phyloP scores from a whole-genome alignment of 2,329 filamentous ascomycete species.

The Alternaria novae-zelandiae region DNA sequence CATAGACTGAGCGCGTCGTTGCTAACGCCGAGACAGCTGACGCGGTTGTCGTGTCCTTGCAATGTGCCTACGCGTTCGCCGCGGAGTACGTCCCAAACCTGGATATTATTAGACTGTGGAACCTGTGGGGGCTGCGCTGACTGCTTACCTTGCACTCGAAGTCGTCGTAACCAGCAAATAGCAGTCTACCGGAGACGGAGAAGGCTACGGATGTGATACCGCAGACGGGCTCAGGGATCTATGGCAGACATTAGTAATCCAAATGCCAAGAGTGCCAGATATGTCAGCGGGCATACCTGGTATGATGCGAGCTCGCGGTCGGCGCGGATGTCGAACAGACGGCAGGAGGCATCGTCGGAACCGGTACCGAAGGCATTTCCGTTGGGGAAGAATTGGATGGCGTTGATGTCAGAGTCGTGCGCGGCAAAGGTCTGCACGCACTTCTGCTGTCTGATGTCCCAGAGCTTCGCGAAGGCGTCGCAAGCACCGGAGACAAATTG shows the following conservation, averaged over 20 bases:
- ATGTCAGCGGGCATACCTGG: conserved; percentile 40
- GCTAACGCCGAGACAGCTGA: conserved; percentile 97
- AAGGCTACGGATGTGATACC: conserved; percentile 98
- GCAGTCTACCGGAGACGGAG: conserved; percentile 90
- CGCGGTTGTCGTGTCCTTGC: conserved; percentile 96
- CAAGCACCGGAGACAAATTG: conserved; percentile 99
- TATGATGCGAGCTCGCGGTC: conserved; percentile 79
- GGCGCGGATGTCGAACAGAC: conserved; percentile 95
- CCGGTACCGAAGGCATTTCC: conserved; percentile 98
- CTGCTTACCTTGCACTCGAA: conserved; percentile 96
- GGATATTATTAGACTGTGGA: conserved; percentile 48
- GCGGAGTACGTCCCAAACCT: conserved; percentile 98
- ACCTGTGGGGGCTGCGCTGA: not conserved
- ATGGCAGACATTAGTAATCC: conserved; percentile 32
- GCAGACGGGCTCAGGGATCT: conserved; percentile 97
- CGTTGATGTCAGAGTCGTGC: conserved; percentile 98
- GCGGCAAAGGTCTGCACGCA: conserved; percentile 98
- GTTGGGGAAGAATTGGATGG: conserved; percentile 99
- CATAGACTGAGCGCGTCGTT: conserved; percentile 99
- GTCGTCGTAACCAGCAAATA: conserved; percentile 98
- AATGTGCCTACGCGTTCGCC: conserved; percentile 97
- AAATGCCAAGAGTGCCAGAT: conserved; percentile 1
- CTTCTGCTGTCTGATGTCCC: conserved; percentile 98
- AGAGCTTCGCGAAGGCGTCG: conserved; percentile 97
- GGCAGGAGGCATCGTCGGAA: conserved; percentile 96